These are phyloP conservation scores for Pachysolen tannophilus DNA, from an alignment of 805 yeast genomes.

Conservation along the genomic window DNA sequence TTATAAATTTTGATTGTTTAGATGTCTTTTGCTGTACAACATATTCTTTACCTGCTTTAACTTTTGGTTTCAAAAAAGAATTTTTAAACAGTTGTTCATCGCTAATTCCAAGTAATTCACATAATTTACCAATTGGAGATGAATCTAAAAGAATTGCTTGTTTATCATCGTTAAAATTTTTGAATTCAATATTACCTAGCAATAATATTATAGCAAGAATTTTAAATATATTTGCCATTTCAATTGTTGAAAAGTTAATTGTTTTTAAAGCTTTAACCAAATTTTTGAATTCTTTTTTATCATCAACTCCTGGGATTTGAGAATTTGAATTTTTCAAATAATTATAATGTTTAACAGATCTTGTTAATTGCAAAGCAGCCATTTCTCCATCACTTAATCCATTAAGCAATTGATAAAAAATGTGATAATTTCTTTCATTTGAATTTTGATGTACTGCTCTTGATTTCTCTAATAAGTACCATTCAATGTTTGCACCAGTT, in stretches of 20 bases:
- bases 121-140: conserved; percentile 41
- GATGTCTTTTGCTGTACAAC: conserved; percentile 76
- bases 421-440: conserved; percentile 85
- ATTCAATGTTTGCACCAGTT: conserved; percentile 86
- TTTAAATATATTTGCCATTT: conserved; percentile 51
- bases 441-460: conserved; percentile 74
- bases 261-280: conserved; percentile 60
- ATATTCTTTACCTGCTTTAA: conserved; percentile 84
- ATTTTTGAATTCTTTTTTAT: conserved; percentile 55
- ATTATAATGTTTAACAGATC: conserved; percentile 34
- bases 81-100: conserved; percentile 43
- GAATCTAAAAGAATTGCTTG: conserved; percentile 63
- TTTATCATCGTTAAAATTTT: conserved; percentile 50
- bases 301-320: conserved; percentile 69
- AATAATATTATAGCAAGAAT: conserved; percentile 71
- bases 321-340: conserved; percentile 50
- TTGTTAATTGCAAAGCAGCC: conserved; percentile 33
- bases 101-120: conserved; percentile 57
- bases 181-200: conserved; percentile 77
- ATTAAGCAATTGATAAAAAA: conserved; percentile 77
- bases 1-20: conserved; percentile 66
- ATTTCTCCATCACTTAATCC: conserved; percentile 54
- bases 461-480: conserved; percentile 90
- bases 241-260: conserved; percentile 58
- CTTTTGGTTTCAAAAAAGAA: conserved; percentile 68